A percentile compares a stretch with the other conserved stretches of the same genome.
Conservation (phyloP, 371 early-diverging fungal genomes). For the Zychaea mexicana region DNA sequence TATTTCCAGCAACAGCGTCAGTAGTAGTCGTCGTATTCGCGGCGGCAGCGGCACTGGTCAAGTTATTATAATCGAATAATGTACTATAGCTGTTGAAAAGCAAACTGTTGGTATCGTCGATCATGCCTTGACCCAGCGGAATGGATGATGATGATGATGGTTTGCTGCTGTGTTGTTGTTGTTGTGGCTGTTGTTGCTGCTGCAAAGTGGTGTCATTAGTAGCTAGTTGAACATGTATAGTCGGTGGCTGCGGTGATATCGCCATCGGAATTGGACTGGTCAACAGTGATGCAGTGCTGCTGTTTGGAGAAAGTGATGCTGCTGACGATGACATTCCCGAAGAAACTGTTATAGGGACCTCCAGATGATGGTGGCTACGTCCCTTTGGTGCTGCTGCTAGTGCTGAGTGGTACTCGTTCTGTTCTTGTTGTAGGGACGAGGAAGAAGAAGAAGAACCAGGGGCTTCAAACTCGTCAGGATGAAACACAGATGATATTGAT, state of each 20-base stretch:
- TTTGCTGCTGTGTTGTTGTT: neutral
- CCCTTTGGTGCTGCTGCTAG: neutral
- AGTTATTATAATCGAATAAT: neutral
- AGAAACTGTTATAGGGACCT: neutral
- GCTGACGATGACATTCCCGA: neutral
- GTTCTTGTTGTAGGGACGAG: neutral
- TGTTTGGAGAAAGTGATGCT: neutral
- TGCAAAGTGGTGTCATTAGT: neutral
- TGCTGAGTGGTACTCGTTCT: neutral
- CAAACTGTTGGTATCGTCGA: neutral
- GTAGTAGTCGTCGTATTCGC: neutral
- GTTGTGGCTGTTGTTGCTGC: neutral
- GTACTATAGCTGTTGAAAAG: neutral
- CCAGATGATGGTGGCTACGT: neutral
- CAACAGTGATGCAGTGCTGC: constrained; percentile 7
- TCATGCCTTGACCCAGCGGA: neutral
- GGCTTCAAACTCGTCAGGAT: constrained; percentile 21
- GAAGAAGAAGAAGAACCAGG: neutral
- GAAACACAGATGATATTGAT: constrained; percentile 32
- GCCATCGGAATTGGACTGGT: constrained; percentile 3
- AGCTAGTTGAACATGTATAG: neutral
- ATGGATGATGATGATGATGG: neutral
- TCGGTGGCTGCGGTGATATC: neutral
- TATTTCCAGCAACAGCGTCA: too few species aligned
- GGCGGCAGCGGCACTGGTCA: neutral